Percentiles rank a stretch among this genome's conserved stretches.
Conservation (phyloP, 192 early-diverging fungal species). For the Coemansia sp. region DNA sequence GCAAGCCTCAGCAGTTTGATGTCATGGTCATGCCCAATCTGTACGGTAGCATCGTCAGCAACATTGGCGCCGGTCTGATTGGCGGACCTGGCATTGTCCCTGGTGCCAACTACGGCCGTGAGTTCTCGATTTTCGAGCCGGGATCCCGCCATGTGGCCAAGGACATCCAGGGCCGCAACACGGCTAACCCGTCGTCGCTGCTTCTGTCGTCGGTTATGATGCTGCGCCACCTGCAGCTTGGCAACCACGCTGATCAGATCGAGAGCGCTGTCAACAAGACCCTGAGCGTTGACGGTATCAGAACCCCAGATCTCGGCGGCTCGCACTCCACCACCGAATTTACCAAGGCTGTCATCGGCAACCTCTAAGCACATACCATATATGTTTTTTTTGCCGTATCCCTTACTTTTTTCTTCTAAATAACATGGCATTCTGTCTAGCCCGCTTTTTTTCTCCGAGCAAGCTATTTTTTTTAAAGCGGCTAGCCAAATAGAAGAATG, state of each 20-base stretch:
- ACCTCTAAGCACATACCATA: slow-evolving; percentile 21
- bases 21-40: slow-evolving; percentile 99
- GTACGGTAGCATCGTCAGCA: slow-evolving; percentile 99
- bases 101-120: slow-evolving; percentile 96
- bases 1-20: slow-evolving; percentile 96
- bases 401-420: background rate
- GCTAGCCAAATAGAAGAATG: no score
- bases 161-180: slow-evolving; percentile 93
- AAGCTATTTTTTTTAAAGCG: no score
- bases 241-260: slow-evolving; percentile 88
- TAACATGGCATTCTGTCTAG: background rate
- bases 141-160: slow-evolving; percentile 97
- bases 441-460: background rate
- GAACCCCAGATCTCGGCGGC: slow-evolving; percentile 91
- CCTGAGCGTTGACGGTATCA: slow-evolving; percentile 68
- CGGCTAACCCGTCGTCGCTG: slow-evolving; percentile 93
- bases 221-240: slow-evolving; percentile 91
- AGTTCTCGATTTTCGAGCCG: slow-evolving; percentile 98
- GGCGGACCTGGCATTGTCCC: slow-evolving; percentile 96
- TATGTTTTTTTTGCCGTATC: background rate
- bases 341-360: slow-evolving; percentile 80
- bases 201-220: slow-evolving; percentile 92
- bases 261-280: slow-evolving; percentile 87
- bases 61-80: slow-evolving; percentile 95
- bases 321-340: slow-evolving; percentile 87